Evolutionary conservation across 2,329 filamentous ascomycete genomes (phyloP), one percentile per base, ranked within the genome.

Genomic region (Aschersonia sp.): DNA sequence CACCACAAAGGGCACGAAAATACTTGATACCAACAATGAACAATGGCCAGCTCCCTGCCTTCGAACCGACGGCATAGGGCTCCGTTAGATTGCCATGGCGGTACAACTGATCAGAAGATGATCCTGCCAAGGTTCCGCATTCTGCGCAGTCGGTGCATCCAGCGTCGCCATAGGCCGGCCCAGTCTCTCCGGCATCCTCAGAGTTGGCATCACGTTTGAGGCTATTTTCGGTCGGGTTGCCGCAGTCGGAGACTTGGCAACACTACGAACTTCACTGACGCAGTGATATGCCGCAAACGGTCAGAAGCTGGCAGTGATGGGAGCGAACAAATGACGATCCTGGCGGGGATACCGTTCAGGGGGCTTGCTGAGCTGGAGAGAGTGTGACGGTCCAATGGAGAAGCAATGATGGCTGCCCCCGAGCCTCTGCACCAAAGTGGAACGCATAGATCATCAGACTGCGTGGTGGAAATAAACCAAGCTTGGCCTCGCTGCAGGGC

Each of bases 181-280:
- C 22, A 22, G 22, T 22, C 22, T 22, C 22, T 22, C 22, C 22
- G 22, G 22, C 22, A 22, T 22, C 22, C 22, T 22, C 22, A 22
- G 22, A 22, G 22, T 22, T 22, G 22, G 22, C 22, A 22, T 22
- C 22, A 22, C 22, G 22, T 22, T 40, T 32, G 47, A 45, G 31
- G 40, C 37, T 48, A 46, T 48, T 48, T 48, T 48, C 32, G 47
- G 11, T 30, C 35, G 40, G 47, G 43, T 48, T 48, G 47, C 44
- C 31, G 8, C 6, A 7, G 29, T 30, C 41, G 39, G 32, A n/a
- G 7, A 30, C 35, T 30, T 11, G 35, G 7, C 43, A 14, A 35
- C 35, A 31, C 12, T 45, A 29, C 47, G 29, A n/a, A 9, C 35
- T 12, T 39, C 12, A 12, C 43, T 7, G 12, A 12, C 10, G 37